Evolutionary conservation across 805 yeast species (phyloP).

Genomic region (Yarrowia yakushimensis): DNA sequence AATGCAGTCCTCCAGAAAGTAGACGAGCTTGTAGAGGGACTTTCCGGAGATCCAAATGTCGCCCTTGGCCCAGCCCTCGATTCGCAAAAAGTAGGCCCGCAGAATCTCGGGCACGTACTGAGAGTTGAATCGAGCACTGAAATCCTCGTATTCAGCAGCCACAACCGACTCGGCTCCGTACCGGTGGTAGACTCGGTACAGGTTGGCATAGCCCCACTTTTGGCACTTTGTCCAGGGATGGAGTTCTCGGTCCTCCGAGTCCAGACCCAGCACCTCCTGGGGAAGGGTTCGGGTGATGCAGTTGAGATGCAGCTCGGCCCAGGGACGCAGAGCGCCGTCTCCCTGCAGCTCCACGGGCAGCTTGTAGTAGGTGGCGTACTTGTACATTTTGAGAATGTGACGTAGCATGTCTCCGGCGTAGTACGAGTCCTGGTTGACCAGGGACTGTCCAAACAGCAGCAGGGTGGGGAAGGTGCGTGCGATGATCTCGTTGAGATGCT

Average conservation of each 20-base stretch:
- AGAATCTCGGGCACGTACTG: conserved; percentile 73
- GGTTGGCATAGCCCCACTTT: conserved; percentile 81
- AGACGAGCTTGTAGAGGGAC: conserved; percentile 60
- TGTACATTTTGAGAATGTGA: conserved; percentile 68
- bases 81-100: conserved; percentile 56
- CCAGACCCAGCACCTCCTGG: conserved; percentile 47
- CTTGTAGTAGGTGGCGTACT: conserved; percentile 62
- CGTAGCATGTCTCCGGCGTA: conserved; percentile 70
- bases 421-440: conserved; percentile 42
- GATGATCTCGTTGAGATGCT: conserved; percentile 52
- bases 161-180: conserved; percentile 31
- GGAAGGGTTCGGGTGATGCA: conserved; percentile 63
- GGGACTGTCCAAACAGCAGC: conserved; percentile 59
- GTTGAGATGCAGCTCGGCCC: conserved; percentile 76
- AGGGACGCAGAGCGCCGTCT: conserved; percentile 49
- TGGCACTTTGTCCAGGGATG: conserved; percentile 70
- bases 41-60: conserved; percentile 67
- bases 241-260: conserved; percentile 49
- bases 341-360: conserved; percentile 64
- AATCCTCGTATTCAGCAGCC: conserved; percentile 51
- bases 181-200: conserved; percentile 47
- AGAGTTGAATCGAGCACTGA: conserved; percentile 51
- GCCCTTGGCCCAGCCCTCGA: conserved; percentile 69
- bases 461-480: conserved; percentile 61
- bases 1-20: conserved; percentile 61